These are phyloP conservation scores for Ramularia endophylla DNA, from an alignment of 2,329 filamentous ascomycete species.

Conservation along the genomic window DNA sequence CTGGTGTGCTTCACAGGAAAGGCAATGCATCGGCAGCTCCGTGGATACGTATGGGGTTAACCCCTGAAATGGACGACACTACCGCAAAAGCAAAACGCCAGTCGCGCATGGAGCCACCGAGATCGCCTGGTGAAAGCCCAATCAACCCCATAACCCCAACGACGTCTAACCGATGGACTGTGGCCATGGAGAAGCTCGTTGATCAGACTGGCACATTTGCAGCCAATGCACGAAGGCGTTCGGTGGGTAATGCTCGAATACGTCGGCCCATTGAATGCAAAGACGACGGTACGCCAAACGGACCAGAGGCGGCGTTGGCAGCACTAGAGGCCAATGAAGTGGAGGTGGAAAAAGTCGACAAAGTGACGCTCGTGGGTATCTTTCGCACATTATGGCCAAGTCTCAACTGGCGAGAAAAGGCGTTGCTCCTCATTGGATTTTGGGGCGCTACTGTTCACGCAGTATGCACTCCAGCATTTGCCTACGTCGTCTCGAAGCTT, in stretches of 20 bases:
- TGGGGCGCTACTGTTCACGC: slow-evolving; percentile 59
- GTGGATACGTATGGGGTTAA: slow-evolving; percentile 12
- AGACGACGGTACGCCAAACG: not conserved
- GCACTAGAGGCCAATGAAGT: slow-evolving; percentile 8
- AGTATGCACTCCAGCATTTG: slow-evolving; percentile 65
- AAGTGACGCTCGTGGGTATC: slow-evolving; percentile 45
- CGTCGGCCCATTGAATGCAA: slow-evolving; percentile 14
- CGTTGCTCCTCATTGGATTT: slow-evolving; percentile 55
- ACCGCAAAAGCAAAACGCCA: no score
- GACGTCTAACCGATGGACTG: slow-evolving; percentile 8
- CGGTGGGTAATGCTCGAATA: slow-evolving; percentile 6
- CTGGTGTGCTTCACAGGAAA: slow-evolving; percentile 16
- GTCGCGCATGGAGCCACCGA: not conserved
- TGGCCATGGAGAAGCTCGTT: slow-evolving; percentile 15
- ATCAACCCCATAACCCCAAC: not conserved
- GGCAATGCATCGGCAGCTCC: slow-evolving; percentile 20
- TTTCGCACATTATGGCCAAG: slow-evolving; percentile 65
- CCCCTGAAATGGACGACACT: not conserved
- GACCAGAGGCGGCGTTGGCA: slow-evolving; percentile 11
- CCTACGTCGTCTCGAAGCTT: slow-evolving; percentile 67
- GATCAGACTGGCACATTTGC: slow-evolving; percentile 17
- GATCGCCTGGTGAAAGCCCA: not conserved
- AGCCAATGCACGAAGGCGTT: slow-evolving; percentile 13
- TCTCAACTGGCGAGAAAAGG: slow-evolving; percentile 47
- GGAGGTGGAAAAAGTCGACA: slow-evolving; percentile 2